Evolutionary conservation across 257 asterid genomes (phyloP).

Genomic region (Dorcoceras hygrometricum): DNA sequence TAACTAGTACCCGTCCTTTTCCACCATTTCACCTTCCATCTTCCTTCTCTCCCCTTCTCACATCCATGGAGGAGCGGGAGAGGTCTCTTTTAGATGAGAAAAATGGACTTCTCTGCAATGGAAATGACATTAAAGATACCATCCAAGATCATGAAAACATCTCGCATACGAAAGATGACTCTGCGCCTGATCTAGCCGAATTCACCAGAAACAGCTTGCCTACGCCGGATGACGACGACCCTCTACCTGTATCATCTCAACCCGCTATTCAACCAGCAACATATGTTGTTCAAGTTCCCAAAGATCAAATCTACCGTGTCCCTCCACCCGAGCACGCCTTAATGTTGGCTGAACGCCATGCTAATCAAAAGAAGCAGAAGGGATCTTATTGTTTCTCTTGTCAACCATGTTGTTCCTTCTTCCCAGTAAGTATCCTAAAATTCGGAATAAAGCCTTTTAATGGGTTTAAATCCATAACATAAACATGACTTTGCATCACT

Average conservation of each 20-base stretch:
- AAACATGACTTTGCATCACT: neutral
- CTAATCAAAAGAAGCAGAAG: neutral
- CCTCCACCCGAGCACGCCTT: slow-evolving; percentile 40
- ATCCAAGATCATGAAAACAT: neutral
- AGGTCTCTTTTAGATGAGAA: slow-evolving; percentile 1
- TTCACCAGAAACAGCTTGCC: neutral
- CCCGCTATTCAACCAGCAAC: slow-evolving; percentile 33
- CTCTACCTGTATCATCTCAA: slow-evolving; percentile 12
- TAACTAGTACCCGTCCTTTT: neutral
- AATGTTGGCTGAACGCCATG: slow-evolving; percentile 18
- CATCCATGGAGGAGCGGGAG: slow-evolving; percentile 37
- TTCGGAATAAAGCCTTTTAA: neutral
- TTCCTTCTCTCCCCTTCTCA: slow-evolving; percentile 27
- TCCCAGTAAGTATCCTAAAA: slow-evolving; percentile 15
- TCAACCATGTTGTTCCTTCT: slow-evolving; percentile 22
- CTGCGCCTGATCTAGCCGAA: neutral
- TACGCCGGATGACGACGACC: neutral
- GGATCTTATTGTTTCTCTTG: slow-evolving; percentile 17
- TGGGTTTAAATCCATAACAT: neutral
- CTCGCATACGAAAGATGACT: slow-evolving; percentile 4
- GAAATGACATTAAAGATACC: neutral
- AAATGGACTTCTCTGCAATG: neutral
- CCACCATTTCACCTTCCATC: neutral
- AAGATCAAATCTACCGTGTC: slow-evolving; percentile 42
- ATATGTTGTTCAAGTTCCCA: slow-evolving; percentile 42